phyloP scores from a whole-genome alignment of 139 green algal genomes.

The Chlorella sorokiniana region DNA sequence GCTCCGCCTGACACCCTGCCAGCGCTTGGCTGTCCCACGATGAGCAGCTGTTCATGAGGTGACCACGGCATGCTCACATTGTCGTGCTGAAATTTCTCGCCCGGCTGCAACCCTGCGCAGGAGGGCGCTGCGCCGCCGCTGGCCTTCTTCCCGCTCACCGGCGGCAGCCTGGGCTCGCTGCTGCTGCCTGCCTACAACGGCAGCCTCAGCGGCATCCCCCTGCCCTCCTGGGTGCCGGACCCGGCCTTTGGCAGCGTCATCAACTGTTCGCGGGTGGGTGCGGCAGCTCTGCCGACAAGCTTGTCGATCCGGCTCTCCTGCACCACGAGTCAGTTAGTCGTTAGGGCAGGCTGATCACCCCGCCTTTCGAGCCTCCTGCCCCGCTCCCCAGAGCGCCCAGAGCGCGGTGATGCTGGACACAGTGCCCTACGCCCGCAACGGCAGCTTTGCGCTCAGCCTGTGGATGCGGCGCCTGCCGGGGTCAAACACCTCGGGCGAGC shows the following conservation, averaged over 20 bases:
- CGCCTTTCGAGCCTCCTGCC: too few relatives aligned
- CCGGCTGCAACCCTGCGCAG: not conserved
- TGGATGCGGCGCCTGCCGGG: slow-evolving; percentile 51
- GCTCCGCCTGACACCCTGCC: too few relatives aligned
- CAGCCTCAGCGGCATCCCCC: not conserved
- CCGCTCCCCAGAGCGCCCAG: not conserved
- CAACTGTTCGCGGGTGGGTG: slow-evolving; percentile 27
- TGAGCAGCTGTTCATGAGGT: too few relatives aligned
- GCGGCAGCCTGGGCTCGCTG: not conserved
- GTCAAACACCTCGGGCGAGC: slow-evolving; percentile 3
- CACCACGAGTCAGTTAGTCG: too few relatives aligned
- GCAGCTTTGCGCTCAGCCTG: slow-evolving; percentile 65
- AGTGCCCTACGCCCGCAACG: slow-evolving; percentile 45
- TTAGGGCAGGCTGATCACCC: too few relatives aligned
- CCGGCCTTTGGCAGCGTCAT: slow-evolving; percentile 8
- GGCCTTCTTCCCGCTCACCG: slow-evolving; percentile 41
- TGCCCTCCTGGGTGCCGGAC: slow-evolving; percentile 20
- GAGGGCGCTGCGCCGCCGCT: not conserved
- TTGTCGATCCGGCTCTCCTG: too few relatives aligned
- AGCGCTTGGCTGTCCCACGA: too few relatives aligned
- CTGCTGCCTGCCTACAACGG: slow-evolving; percentile 27
- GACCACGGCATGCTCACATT: too few relatives aligned
- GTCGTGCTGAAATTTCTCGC: too few relatives aligned
- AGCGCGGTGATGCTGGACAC: slow-evolving; percentile 34
- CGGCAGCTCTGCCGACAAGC: too few relatives aligned